phyloP scores from a whole-genome alignment of 192 early-diverging fungal genomes.

The Haplosporangium gracile region DNA sequence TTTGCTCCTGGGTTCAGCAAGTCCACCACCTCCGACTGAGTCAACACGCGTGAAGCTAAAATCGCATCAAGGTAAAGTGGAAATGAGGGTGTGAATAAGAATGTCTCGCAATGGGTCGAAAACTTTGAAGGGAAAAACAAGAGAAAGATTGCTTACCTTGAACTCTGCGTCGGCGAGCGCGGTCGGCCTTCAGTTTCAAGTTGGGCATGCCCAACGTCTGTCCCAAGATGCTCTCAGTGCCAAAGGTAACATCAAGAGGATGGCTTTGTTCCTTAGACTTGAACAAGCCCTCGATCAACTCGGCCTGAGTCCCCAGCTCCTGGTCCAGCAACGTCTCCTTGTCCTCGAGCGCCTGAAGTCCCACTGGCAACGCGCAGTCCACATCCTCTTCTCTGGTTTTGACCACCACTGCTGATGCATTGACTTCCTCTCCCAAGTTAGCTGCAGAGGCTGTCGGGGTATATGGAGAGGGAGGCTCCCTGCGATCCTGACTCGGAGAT shows the following conservation, averaged over 20 bases:
- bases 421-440: background rate
- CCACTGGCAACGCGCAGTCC: constrained; percentile 35
- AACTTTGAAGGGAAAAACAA: background rate
- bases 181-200: constrained; percentile 23
- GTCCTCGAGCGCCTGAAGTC: constrained; percentile 18
- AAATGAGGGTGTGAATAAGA: background rate
- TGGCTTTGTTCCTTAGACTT: constrained; percentile 17
- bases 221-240: constrained; percentile 21
- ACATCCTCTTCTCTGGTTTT: constrained; percentile 41
- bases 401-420: background rate
- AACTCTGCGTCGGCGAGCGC: constrained; percentile 35
- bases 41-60: constrained; percentile 36
- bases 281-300: constrained; percentile 37
- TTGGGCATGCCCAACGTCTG: constrained; percentile 9
- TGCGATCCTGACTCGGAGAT: constrained; percentile 5
- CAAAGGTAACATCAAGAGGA: constrained; percentile 9
- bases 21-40: constrained; percentile 26
- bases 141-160: constrained; percentile 18
- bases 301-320: constrained; percentile 25
- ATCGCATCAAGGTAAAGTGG: background rate
- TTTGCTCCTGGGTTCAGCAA: constrained; percentile 31
- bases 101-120: background rate
- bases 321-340: constrained; percentile 34
- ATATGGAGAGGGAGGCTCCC: constrained; percentile 25
- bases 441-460: constrained; percentile 17